A percentile compares a stretch with the other conserved stretches of the same genome.
phyloP scores from a whole-genome alignment of 805 yeast species.

The Barnettozyma vustinii region DNA sequence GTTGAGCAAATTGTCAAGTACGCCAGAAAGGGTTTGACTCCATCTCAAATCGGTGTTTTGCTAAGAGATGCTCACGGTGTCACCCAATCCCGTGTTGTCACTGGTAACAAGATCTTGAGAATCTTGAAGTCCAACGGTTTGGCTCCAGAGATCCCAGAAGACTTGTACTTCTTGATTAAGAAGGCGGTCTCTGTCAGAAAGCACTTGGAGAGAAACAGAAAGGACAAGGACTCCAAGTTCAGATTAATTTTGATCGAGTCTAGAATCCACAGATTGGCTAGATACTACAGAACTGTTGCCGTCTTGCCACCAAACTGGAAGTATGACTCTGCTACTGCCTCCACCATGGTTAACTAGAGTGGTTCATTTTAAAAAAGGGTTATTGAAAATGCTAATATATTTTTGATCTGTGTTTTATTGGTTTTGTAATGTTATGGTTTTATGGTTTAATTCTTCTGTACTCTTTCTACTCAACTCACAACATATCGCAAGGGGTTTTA shows the following conservation, averaged over 20 bases:
- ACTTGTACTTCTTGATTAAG: constrained; percentile 97
- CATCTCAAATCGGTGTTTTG: constrained; percentile 98
- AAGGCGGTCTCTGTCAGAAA: constrained; percentile 99
- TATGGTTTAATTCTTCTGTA: background rate
- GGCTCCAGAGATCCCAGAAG: constrained; percentile 99
- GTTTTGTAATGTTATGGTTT: constrained; percentile 1
- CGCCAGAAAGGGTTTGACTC: constrained; percentile 99
- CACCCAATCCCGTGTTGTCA: constrained; percentile 92
- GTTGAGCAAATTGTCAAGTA: constrained; percentile 98
- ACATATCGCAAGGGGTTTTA: background rate
- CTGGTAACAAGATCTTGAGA: constrained; percentile 99
- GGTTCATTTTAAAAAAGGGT: background rate
- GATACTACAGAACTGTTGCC: constrained; percentile 99
- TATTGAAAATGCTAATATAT: constrained; percentile 5
- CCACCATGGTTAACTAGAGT: constrained; percentile 94
- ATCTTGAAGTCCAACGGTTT: constrained; percentile 99
- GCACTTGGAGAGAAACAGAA: constrained; percentile 99
- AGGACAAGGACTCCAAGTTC: constrained; percentile 99
- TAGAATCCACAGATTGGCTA: constrained; percentile 99
- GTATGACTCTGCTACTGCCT: constrained; percentile 99
- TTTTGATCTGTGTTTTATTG: constrained; percentile 4
- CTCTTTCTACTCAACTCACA: background rate
- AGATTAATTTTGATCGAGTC: constrained; percentile 99
- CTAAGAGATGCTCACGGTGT: constrained; percentile 99
- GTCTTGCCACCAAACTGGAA: constrained; percentile 99